Base-by-base conservation (phyloP, 495 filamentous ascomycete genomes). In the Aspergillus taichungensis region DNA sequence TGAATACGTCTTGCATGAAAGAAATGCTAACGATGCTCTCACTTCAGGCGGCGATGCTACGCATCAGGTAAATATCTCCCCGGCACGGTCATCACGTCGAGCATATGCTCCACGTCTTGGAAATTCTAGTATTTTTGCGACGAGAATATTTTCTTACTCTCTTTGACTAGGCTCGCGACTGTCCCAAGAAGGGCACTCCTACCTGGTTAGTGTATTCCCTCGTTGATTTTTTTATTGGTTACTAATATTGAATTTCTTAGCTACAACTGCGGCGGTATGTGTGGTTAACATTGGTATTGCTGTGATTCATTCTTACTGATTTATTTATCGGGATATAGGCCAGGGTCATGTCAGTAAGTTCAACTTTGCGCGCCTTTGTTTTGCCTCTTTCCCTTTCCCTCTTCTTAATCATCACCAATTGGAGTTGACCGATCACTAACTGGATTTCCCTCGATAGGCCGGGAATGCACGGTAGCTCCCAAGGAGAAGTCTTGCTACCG, bases 401-500 rank as follows among this genome's bases (percentile, higher is more conserved):
- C 8, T 44, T 8, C 24, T 28, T 41, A 36, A 42, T 38, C 14
- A 9, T 43, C 8, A 13, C 2, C 8, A 24, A n/a, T 30, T 10
- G 10, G 14, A 36, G 13, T 34, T 13, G n/a, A 13, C 7, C 29
- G 6, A 24, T 24, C 30, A 49, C 46, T 55, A 33, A 60, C 46
- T 35, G 24, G 11, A 11, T 13, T 28, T 30, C 35, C 24, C 33
- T 27, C 13, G 28, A 27, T 54, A 86, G 83, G 84, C 76, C 89
- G 94, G 65, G 92, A 98, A 58, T 98, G 92, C 74, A 83, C 85
- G 46, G 77, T 81, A 56, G 83, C 88, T 33, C 79, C 82, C 37
- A 95, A 95, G 78, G 89, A 95, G 70, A 94, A 95, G 73, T 81
- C 85, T 31, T 98, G 92, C 82, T 98, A 97, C 75, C 82, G 87